These are phyloP conservation scores for Laetiporus sulphureus DNA, from an alignment of 1,284 basidiomycete genomes.

Conservation along the genomic window DNA sequence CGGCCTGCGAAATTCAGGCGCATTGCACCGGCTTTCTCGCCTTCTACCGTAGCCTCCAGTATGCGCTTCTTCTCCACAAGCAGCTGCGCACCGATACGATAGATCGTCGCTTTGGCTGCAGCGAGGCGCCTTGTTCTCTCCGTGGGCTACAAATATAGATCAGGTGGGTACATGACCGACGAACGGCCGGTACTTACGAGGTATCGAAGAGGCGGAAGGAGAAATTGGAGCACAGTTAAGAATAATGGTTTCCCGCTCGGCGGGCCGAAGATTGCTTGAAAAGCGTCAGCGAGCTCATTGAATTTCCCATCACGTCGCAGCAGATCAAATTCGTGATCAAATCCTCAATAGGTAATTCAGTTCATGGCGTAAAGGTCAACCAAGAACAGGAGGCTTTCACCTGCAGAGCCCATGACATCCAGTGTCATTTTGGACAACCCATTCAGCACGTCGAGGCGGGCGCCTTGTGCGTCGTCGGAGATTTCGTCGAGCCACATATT, in stretches of 20 bases:
- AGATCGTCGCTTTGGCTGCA: constrained; percentile 23
- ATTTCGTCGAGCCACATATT: constrained; percentile 19
- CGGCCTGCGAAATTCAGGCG: constrained; percentile 5
- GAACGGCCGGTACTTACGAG: constrained; percentile 13
- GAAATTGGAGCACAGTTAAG: background rate
- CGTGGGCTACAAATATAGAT: constrained; percentile 6
- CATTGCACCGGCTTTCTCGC: constrained; percentile 19
- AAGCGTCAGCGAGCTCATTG: constrained; percentile 35
- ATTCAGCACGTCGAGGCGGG: constrained; percentile 32
- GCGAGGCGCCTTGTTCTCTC: constrained; percentile 15
- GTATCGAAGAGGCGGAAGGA: constrained; percentile 10
- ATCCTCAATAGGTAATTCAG: constrained; percentile 22
- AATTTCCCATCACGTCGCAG: constrained; percentile 22
- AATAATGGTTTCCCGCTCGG: constrained; percentile 2
- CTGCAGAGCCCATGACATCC: constrained; percentile 46
- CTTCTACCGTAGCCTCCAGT: too few relatives aligned
- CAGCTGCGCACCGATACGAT: constrained; percentile 30
- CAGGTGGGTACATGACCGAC: background rate
- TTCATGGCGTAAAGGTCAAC: too few relatives aligned
- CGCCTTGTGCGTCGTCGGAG: constrained; percentile 2
- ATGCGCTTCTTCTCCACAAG: constrained; percentile 38
- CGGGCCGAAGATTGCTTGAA: constrained; percentile 21
- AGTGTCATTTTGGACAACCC: constrained; percentile 40
- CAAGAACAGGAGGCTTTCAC: too few relatives aligned
- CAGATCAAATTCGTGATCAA: constrained; percentile 46